Base-by-base conservation (phyloP, 1,139 yeast genomes). In the Candida sp. region DNA sequence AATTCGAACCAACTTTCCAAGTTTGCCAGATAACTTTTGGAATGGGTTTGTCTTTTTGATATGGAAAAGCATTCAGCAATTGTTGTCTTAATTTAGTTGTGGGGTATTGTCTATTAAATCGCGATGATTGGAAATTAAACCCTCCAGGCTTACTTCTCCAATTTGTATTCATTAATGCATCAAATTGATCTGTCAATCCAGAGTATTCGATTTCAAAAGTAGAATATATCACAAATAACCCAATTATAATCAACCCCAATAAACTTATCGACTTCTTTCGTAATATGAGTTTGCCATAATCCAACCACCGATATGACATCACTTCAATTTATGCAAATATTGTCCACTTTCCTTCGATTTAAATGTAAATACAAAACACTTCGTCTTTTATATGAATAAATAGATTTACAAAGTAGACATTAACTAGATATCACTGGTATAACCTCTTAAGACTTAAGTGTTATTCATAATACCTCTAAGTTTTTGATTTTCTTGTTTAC, bases 11-110 rank as follows among this genome's bases (percentile, higher is more conserved):
- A 40, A 8, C 8, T 49, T 15, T 27, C 43, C 34, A 33, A 36
- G 19, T 23, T 43, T 35, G 33, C 38, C 30, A 36, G 4, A 36
- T 27, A 5, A 22, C 15, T 25, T 36, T 36, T 8, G 38, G 38
- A 9, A 36, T 36, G 3, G 30, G 19, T n/a, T 3, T 4, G 12
- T 23, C n/a, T 9, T 19, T 27, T 22, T 36, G 7, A 25, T 36
- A 36, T 15, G 38, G 38, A 19, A 36, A 36, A 12, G 15, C 21
- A 6, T 12, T 22, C 8, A 5, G n/a, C 22, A 36, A 12, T 19
- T 36, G 29, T 22, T 21, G 5, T 12, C 33, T 30, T 9, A 30
- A 5, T 5, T 30, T n/a, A 5, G 19, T 30, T 9, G 5, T 30
- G n/a, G 33, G n/a, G 19, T 30, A 30, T 9, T 30, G n/a, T 11